Base-by-base conservation (phyloP, 495 filamentous ascomycete genomes). In the Tricharina praecox region DNA sequence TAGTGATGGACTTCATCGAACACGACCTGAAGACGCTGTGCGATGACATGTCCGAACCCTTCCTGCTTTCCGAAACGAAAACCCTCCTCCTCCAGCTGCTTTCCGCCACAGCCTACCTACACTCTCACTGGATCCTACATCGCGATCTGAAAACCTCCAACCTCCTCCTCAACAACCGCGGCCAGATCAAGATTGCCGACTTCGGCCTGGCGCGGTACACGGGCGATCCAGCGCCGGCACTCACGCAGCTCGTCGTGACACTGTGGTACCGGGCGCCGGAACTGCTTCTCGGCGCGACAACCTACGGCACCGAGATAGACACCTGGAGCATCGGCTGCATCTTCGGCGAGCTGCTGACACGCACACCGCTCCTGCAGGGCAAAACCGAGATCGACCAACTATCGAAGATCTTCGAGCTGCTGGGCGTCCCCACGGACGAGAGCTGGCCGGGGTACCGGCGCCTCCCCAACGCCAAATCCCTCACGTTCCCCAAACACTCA, bases 321-420 rank as follows among this genome's bases (percentile, higher is more conserved):
- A 78, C 94, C 71, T 97, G 90, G 90, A 87, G 81, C 63, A 67
- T 95, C 7, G 90, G 90, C 10, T 97, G 90, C 66, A 90, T 97
- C 58, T 94, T 97, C 62, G 90, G 80, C 46, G 88, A 97, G 64
- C 73, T 97, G 4, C 68, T 95, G 3, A 77, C 72, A 41, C 85
- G 84, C 48, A 78, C 86, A 49, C 85, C 86, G 2, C 61, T 96
- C 20, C 64, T 97, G 0, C 85, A 90, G 62, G 90, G 90, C 28
- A 86, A 83, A 62, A 94, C 90, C 63, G 90, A 96, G 63, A 87
- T 95, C 26, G 87, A 94, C 60, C 77, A 94, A 57, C 60, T 70
- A 0, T 62, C 61, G 23, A 63, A 67, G 67, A 93, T 95, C 63
- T 93, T 97, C 63, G 78, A 78, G 43, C 73, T 96, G 48, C 86